Base-by-base conservation (phyloP, 2,329 filamentous ascomycete genomes). In the Byssoonygena ceratinophila region DNA sequence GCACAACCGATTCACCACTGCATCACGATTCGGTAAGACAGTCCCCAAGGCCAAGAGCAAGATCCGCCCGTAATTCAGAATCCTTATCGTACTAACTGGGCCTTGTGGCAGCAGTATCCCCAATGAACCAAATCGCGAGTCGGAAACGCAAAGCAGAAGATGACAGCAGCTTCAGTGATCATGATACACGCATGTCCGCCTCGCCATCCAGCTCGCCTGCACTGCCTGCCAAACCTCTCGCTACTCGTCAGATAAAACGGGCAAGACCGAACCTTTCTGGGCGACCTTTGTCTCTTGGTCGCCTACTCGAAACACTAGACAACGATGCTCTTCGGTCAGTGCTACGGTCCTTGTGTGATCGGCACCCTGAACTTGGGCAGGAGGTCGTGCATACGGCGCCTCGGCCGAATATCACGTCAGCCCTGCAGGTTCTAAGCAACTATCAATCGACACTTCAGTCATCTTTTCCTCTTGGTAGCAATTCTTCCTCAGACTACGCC, bases 281-380 rank as follows among this genome's bases (percentile, higher is more conserved):
- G 37, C 75, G 82, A 55, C 81, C 83, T 44, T 74, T 87, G 44
- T 71, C 81, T 22, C 72, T 87, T 22, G 76, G 81, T 53, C 84
- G 92, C 63, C 79, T 98, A n/a, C 82, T 98, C 57, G 91, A 98
- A 71, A 97, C 92, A 0, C 80, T 98, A 41, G 87, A 94, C 63
- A 84, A 83, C 55, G 80, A 86, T 55, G 87, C 94, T 59, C 78
- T 98, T 63, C 83, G 91, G 60, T 82, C 81, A 32, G 83, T 96
- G 1, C 78, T 98, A n/a, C 87, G 90, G 66, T 84, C 85, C 51
- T 86, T 98, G 65, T 96, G 90, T 73, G 86, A 94, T 63, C 82
- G 85, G 60, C 88, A 94, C 65, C 88, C 90, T 3, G 83, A 86
- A 58, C 85, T 98, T 57, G 84, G 83, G 50, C 80, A 86, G 49